Percentiles rank a stretch among this genome's conserved stretches.
These are phyloP conservation scores for Moniliella sp. DNA, from an alignment of 1,284 basidiomycete genomes.

Conservation along the genomic window DNA sequence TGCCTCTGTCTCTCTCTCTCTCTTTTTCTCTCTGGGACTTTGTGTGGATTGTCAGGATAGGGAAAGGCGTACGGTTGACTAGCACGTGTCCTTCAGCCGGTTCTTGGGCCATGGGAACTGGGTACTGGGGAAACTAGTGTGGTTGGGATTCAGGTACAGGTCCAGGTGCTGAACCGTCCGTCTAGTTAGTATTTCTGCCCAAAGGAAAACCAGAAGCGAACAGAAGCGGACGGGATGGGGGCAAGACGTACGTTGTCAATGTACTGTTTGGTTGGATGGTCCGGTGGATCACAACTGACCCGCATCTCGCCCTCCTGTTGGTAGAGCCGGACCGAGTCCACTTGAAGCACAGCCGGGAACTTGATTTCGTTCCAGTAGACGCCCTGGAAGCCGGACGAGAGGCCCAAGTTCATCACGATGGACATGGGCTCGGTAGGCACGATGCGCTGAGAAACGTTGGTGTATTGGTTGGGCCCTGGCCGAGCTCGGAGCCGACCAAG, in stretches of 20 bases:
- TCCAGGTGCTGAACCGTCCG: slow-evolving; percentile 25
- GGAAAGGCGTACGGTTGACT: too few species aligned
- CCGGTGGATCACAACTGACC: slow-evolving; percentile 23
- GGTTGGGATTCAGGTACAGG: slow-evolving; percentile 27
- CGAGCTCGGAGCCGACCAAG: too few species aligned
- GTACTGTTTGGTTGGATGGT: slow-evolving; percentile 20
- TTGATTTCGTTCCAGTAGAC: slow-evolving; percentile 1
- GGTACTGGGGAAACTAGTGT: too few species aligned
- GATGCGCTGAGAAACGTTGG: slow-evolving; percentile 16
- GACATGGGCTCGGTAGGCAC: slow-evolving; percentile 27
- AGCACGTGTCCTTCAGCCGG: too few species aligned
- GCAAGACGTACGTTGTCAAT: too few species aligned
- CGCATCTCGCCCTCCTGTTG: slow-evolving; percentile 35
- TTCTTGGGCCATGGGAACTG: slow-evolving; percentile 6
- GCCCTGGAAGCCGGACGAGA: slow-evolving; percentile 22
- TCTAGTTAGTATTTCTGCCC: slow-evolving; percentile 27
- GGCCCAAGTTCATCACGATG: slow-evolving; percentile 21
- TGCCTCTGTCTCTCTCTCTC: too few species aligned
- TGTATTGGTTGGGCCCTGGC: too few species aligned
- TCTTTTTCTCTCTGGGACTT: too few species aligned
- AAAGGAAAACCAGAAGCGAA: too few species aligned
- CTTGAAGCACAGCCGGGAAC: slow-evolving; percentile 36
- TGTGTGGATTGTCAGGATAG: too few species aligned
- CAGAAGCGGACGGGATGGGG: too few species aligned
- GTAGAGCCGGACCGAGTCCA: slow-evolving; percentile 38